Base-by-base conservation (phyloP, 192 early-diverging fungal genomes). In the Backusella tarrabulga region DNA sequence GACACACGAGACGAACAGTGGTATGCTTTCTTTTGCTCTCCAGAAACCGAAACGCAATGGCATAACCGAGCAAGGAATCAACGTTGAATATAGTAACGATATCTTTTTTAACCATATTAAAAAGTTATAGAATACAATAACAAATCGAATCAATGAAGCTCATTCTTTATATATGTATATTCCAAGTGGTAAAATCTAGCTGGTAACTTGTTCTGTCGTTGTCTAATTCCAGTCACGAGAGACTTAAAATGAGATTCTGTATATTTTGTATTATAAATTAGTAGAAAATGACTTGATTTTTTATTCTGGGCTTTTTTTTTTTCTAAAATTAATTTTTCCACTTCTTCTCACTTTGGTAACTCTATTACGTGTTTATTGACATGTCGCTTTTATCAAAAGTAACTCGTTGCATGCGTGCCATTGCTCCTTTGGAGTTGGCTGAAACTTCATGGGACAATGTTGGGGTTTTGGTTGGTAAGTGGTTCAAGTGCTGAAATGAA, bases 381-480 rank as follows among this genome's bases (percentile, higher is more conserved):
- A 90, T 91, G 87, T 83, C 90, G 11, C 75, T 92, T 29, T 79
- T 93, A 60, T 76, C 83, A 72, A 88, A 85, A 70, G 91, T 93
- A 66, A 75, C 84, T 11, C 80, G 82, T 38, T 86, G 89, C 72
- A 91, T 97, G 90, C 88, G 96, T 82, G 90, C 86, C 76, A 93
- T 96, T 74, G 95, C 96, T 72, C 96, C 96, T 34, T 81, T 95
- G 56, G 88, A 87, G 72, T 85, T 98, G 40, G 94, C 96, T 5
- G 94, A 92, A 66, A 79, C 84, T 17, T 83, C 90, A 12, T 98
- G 96, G 96, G 96, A 98, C 81, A 98, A 98, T 83, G 94, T 97
- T 52, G 97, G 97, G n/a, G 80, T 96, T 34, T 83, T 98, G 38
- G 82, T 96, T 29, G 92, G 87, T 88, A 85, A 8, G 77, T 68